These are phyloP conservation scores for Cordyceps militaris DNA, from an alignment of 2,329 filamentous ascomycete genomes.

Conservation along the genomic window DNA sequence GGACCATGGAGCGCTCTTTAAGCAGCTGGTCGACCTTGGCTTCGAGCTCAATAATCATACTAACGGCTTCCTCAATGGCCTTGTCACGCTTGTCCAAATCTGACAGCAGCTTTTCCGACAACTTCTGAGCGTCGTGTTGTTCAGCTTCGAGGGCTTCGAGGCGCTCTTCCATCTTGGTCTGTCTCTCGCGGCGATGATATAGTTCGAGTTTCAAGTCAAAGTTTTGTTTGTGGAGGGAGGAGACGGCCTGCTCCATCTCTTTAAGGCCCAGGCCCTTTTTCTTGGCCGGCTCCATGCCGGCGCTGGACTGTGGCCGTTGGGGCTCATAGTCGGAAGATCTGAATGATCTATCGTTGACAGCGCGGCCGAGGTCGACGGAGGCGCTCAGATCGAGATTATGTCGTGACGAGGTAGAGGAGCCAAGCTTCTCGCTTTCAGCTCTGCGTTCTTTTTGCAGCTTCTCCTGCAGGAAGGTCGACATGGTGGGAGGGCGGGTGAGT, in stretches of 20 bases:
- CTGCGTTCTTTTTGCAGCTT: constrained; percentile 45
- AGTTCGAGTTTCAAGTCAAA: constrained; percentile 70
- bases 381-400: constrained; percentile 31
- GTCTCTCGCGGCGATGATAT: constrained; percentile 60
- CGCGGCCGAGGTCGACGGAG: constrained; percentile 31
- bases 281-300: constrained; percentile 32
- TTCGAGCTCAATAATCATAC: constrained; percentile 61
- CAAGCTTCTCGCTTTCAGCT: constrained; percentile 38
- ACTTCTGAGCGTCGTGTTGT: constrained; percentile 45
- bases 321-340: constrained; percentile 28
- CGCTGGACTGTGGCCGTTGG: constrained; percentile 37
- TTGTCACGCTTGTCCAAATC: constrained; percentile 63
- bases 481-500: constrained; percentile 30
- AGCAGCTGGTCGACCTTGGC: constrained; percentile 48
- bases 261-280: constrained; percentile 55
- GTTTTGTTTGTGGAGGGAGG: constrained; percentile 66
- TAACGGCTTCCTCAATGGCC: constrained; percentile 63
- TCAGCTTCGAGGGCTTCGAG: constrained; percentile 49
- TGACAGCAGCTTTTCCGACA: constrained; percentile 50
- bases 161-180: constrained; percentile 50
- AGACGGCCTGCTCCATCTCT: constrained; percentile 63
- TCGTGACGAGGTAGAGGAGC: constrained; percentile 26
- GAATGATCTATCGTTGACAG: constrained; percentile 33
- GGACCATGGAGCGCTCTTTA: constrained; percentile 47
- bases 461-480: constrained; percentile 49